Base-by-base conservation (phyloP, 108 stramenopile species). In the Fragilaria radians region DNA sequence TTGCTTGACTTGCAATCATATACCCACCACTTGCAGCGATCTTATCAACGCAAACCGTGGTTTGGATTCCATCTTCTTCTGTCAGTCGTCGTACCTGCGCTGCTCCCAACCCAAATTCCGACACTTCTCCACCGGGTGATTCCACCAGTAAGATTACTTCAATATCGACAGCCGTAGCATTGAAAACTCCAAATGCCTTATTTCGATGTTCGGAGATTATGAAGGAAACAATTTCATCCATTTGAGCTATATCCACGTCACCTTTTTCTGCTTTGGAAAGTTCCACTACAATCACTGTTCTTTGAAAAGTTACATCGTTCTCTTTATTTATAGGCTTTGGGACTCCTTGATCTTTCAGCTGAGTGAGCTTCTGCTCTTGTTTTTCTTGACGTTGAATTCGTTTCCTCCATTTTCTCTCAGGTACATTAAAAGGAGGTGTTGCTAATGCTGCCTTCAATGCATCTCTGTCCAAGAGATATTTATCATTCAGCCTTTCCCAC, bases 401-500 rank as follows among this genome's bases (percentile, higher is more conserved):
- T 32, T 59, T 36, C 18, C 45, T n/a, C 56, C 54, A 30, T 46
- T 18, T 28, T 28, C 27, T 19, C 45, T 73, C 55, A 2, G 54
- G 49, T 14, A 77, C 62, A 32, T 78, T 83, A 1, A 45, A 34
- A 3, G 91, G 85, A 46, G 84, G 77, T 48, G 53, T 50, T 48
- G 58, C 28, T 21, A 89, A 50, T 4, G 74, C 88, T 19, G 54
- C 56, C 1, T 50, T 30, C 62, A 87, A 64, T 11, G 85, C 82
- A 2, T 54, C 45, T 4, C 63, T 67, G 68, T 93, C 91, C 61
- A 73, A 68, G 59, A 55, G 34, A 53, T 86, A 89, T 23, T 78
- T 75, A 70, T 93, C 84, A 54, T 93, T 89, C 57, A 93, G 51
- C 24, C 76, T 64, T 70, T 93, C 91, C 70, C 85, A 86, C 14